These are phyloP conservation scores for Cephaloascus fragrans DNA, from an alignment of 805 yeast species.

Conservation along the genomic window DNA sequence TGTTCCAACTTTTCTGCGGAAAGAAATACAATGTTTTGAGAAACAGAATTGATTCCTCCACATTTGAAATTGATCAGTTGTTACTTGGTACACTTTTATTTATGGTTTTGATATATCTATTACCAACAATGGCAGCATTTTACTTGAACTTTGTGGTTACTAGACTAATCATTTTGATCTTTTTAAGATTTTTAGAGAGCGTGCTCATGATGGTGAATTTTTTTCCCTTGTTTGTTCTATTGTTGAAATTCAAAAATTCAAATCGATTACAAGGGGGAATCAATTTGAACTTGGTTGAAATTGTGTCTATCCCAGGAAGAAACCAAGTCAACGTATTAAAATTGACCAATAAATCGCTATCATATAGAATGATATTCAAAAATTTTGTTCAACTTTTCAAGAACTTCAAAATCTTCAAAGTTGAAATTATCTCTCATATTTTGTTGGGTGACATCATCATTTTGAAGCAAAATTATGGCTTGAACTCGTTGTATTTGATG, in stretches of 20 bases:
- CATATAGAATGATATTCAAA: slow-evolving; percentile 22
- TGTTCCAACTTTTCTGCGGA: slow-evolving; percentile 82
- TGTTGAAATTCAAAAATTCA: slow-evolving; percentile 73
- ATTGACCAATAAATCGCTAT: slow-evolving; percentile 26
- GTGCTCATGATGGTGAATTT: slow-evolving; percentile 62
- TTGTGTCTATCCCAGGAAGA: slow-evolving; percentile 1
- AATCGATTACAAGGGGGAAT: slow-evolving; percentile 50
- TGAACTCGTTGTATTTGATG: slow-evolving; percentile 24
- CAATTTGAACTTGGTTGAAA: slow-evolving; percentile 15
- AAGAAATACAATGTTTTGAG: slow-evolving; percentile 78
- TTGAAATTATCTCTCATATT: slow-evolving; percentile 13
- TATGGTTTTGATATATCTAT: slow-evolving; percentile 63
- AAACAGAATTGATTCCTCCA: slow-evolving; percentile 75
- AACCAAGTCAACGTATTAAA: slow-evolving; percentile 13
- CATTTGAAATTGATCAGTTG: slow-evolving; percentile 79
- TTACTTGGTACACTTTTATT: slow-evolving; percentile 83
- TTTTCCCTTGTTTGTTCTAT: slow-evolving; percentile 75
- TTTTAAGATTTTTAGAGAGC: slow-evolving; percentile 47
- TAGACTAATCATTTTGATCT: slow-evolving; percentile 38
- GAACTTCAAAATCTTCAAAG: slow-evolving; percentile 16
- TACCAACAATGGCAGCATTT: slow-evolving; percentile 85
- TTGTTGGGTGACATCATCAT: slow-evolving; percentile 16
- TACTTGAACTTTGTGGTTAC: slow-evolving; percentile 63
- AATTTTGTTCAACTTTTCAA: slow-evolving; percentile 20
- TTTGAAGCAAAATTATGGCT: slow-evolving; percentile 10